Evolutionary conservation across 2,329 filamentous ascomycete genomes (phyloP).

Genomic region (Calycina marina): DNA sequence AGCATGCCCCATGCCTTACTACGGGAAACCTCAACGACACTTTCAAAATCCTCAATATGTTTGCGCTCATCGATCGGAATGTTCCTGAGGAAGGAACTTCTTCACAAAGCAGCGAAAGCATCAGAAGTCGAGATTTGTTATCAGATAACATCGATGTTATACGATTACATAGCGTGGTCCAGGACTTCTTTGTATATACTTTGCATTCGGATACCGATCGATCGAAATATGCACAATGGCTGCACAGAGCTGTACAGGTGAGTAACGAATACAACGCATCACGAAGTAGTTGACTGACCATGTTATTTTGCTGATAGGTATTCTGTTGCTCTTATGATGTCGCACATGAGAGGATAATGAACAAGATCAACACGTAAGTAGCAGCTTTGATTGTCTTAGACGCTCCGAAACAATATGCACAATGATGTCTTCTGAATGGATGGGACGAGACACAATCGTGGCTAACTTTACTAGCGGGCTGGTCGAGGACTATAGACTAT

Average conservation of each 20-base stretch:
- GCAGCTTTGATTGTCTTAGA: too few species aligned
- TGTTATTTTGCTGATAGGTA: too few species aligned
- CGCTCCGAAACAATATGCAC: too few species aligned
- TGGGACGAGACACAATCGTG: too few species aligned
- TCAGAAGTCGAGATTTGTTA: constrained; percentile 28
- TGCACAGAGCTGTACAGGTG: constrained; percentile 30
- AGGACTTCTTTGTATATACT: constrained; percentile 35
- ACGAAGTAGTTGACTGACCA: too few species aligned
- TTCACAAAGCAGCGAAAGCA: constrained; percentile 11
- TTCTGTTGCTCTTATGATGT: constrained; percentile 35
- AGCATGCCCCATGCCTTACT: background rate
- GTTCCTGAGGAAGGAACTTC: constrained; percentile 8
- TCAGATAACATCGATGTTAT: constrained; percentile 35
- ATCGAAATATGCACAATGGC: constrained; percentile 26
- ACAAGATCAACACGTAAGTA: constrained; percentile 25
- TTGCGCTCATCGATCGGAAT: constrained; percentile 36
- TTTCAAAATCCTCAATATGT: constrained; percentile 34
- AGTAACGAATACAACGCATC: too few species aligned
- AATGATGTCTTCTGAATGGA: too few species aligned
- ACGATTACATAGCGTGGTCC: constrained; percentile 35
- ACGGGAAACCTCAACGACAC: constrained; percentile 28
- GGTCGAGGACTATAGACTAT: constrained; percentile 37
- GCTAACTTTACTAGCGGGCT: too few species aligned
- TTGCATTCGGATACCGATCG: background rate
- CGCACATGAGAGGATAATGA: constrained; percentile 29